Conservation (phyloP, 225 moss, liverwort and hornwort genomes). For the Asterella californica region DNA sequence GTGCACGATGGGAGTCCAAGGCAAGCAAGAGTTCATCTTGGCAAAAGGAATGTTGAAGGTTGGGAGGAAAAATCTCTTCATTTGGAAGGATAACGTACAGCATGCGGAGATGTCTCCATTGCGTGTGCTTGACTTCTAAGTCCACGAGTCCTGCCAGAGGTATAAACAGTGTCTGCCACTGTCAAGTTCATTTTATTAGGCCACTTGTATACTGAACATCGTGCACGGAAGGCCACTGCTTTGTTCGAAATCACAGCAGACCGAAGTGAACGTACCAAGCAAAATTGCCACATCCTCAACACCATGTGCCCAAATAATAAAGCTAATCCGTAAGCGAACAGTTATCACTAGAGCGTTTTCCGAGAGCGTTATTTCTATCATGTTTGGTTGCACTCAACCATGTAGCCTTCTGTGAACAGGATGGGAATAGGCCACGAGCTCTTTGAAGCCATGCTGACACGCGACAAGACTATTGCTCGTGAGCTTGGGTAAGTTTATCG, state of each 20-base stretch:
- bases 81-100: conserved; percentile 54
- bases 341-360: too few species aligned
- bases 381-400: background rate
- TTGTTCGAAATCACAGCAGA: background rate
- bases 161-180: conserved; percentile 8
- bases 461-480: conserved; percentile 55
- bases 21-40: conserved; percentile 59
- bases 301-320: background rate
- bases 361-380: background rate
- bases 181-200: too few species aligned
- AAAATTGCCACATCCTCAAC: background rate
- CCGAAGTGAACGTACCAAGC: too few species aligned
- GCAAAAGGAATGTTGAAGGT: conserved; percentile 91
- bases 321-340: background rate
- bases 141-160: conserved; percentile 94
- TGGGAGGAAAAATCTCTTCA: conserved; percentile 82
- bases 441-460: conserved; percentile 73
- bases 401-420: conserved; percentile 31
- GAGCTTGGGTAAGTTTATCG: conserved; percentile 68
- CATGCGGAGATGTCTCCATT: conserved; percentile 86
- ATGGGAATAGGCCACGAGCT: conserved; percentile 77
- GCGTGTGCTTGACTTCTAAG: conserved; percentile 90
- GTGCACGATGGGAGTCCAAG: conserved; percentile 61
- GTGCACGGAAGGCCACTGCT: background rate
- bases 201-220: too few species aligned